These are phyloP conservation scores for Raphanus hybrid DNA, from an alignment of 441 rosid species.

Conservation along the genomic window DNA sequence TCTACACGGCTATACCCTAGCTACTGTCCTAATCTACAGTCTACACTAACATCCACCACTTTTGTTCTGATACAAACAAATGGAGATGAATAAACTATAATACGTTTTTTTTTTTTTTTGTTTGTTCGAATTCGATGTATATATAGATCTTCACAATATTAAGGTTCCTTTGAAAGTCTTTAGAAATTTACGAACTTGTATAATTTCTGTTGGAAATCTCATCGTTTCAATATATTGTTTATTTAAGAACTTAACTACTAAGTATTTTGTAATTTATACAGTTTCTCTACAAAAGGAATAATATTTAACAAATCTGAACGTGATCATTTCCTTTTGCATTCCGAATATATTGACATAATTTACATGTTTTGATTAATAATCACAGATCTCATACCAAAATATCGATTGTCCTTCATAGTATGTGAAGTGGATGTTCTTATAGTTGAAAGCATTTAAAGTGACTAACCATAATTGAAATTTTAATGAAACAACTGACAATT, in stretches of 20 bases:
- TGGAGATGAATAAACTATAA: not conserved
- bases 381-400: not conserved
- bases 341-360: too few species aligned
- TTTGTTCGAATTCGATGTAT: not conserved
- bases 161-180: not conserved
- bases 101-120: not conserved
- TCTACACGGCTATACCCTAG: constrained; percentile 1
- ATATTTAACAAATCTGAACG: too few species aligned
- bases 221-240: not conserved
- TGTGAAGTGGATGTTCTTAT: not conserved
- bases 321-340: too few species aligned
- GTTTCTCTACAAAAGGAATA: too few species aligned
- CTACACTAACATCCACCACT: not conserved
- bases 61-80: not conserved
- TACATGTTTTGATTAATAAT: not conserved
- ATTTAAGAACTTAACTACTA: not conserved
- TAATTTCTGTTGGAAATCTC: not conserved
- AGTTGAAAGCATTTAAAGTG: not conserved
- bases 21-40: not conserved
- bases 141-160: not conserved
- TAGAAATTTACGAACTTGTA: not conserved
- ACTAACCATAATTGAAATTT: not conserved
- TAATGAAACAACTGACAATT: not conserved
- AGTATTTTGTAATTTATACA: not conserved
- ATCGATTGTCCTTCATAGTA: not conserved